phyloP scores from a whole-genome alignment of 768 basidiomycete genomes.

The Kwoniella mangroviensis region DNA sequence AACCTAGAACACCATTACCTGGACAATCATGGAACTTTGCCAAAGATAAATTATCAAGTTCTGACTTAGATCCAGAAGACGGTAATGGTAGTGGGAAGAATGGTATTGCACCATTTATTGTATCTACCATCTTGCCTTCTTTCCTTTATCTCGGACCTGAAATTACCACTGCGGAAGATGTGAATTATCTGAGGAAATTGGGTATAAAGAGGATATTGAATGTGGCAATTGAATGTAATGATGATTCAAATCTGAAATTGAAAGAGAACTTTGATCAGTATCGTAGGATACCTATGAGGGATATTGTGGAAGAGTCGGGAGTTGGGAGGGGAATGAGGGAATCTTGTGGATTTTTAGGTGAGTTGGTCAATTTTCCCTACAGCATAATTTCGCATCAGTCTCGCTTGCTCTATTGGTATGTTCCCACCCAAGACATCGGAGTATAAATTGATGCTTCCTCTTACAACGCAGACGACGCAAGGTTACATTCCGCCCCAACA shows the following conservation, averaged over 20 bases:
- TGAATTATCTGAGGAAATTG: constrained; percentile 70
- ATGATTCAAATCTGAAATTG: constrained; percentile 71
- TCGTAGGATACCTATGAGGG: constrained; percentile 85
- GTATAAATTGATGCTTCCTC: too few relatives aligned
- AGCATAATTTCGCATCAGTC: too few relatives aligned
- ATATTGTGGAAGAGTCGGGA: constrained; percentile 92
- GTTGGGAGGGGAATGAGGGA: constrained; percentile 79
- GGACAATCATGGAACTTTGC: constrained; percentile 8
- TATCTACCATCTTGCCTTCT: constrained; percentile 87
- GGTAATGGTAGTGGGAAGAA: constrained; percentile 22
- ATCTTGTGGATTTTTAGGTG: constrained; percentile 84
- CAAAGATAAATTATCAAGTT: neutral
- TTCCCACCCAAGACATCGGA: too few relatives aligned
- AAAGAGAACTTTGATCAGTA: constrained; percentile 73
- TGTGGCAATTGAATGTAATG: constrained; percentile 85
- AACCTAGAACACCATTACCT: constrained; percentile 3
- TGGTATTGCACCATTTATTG: constrained; percentile 64
- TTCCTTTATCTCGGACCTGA: constrained; percentile 94
- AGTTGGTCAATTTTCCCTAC: constrained; percentile 56
- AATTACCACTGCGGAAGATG: constrained; percentile 73
- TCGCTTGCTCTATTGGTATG: too few relatives aligned
- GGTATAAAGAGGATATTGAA: constrained; percentile 89
- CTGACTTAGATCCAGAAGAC: constrained; percentile 9
- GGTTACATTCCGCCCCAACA: constrained; percentile 81
- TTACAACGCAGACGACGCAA: constrained; percentile 79